Evolutionary conservation across 108 stramenopile genomes (phyloP).

Genomic region (Pseudonitzschia pungens): DNA sequence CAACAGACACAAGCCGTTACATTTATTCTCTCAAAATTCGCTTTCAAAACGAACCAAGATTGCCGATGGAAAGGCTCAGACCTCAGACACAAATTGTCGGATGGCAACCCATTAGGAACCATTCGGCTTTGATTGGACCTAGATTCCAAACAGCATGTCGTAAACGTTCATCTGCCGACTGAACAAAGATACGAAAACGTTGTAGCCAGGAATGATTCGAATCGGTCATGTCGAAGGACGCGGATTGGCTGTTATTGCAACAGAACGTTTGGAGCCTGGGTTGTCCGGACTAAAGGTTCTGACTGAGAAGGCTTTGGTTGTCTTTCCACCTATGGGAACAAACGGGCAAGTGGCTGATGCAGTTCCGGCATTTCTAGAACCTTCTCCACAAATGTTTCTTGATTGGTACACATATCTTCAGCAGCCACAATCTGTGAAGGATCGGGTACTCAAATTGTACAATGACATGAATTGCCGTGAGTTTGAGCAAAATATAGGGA

Average conservation of each 20-base stretch:
- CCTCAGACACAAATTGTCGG: too few relatives aligned
- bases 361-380: conserved; percentile 27
- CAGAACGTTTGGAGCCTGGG: conserved; percentile 25
- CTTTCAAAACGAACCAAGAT: too few relatives aligned
- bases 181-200: not conserved
- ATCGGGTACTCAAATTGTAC: conserved; percentile 25
- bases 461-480: conserved; percentile 29
- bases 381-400: conserved; percentile 34
- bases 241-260: conserved; percentile 31
- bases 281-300: conserved; percentile 26
- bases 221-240: conserved; percentile 11
- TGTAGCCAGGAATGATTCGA: not conserved
- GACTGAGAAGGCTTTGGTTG: conserved; percentile 28
- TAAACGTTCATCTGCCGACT: too few relatives aligned
- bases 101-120: too few relatives aligned
- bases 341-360: conserved; percentile 12
- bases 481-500: not conserved
- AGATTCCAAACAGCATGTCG: too few relatives aligned
- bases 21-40: too few relatives aligned
- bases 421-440: conserved; percentile 19
- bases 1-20: too few relatives aligned
- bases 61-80: too few relatives aligned
- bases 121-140: too few relatives aligned
- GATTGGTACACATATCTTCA: conserved; percentile 34
- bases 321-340: conserved; percentile 21